Conservation (phyloP, 176 grass and related monocot species). For the Leersia perrieri region DNA sequence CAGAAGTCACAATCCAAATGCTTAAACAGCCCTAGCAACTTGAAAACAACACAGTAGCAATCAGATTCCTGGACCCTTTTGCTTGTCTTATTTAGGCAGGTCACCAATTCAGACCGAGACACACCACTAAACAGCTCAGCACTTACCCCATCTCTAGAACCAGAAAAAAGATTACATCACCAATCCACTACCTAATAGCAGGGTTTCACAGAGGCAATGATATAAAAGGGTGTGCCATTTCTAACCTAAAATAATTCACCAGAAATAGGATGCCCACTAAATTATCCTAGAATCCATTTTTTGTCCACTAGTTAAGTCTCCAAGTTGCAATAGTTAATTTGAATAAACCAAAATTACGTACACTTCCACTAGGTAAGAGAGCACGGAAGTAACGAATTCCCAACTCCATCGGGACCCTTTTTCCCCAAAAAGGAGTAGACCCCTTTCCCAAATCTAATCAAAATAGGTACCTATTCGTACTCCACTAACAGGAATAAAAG, state of each 20-base stretch:
- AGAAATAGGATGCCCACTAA: slow-evolving; percentile 18
- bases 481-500: neutral
- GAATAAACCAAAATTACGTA: neutral
- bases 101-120: neutral
- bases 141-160: neutral
- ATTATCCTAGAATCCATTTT: neutral
- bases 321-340: slow-evolving; percentile 22
- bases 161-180: neutral
- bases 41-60: neutral
- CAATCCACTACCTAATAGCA: neutral
- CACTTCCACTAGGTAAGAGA: neutral
- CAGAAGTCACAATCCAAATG: neutral
- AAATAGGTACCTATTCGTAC: slow-evolving; percentile 9
- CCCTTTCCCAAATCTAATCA: neutral
- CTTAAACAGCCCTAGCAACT: neutral
- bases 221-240: neutral
- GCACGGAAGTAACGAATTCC: neutral
- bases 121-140: neutral
- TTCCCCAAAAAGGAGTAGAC: neutral
- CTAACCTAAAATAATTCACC: neutral
- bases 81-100: neutral
- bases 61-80: neutral
- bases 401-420: neutral
- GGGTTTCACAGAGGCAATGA: neutral
- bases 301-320: neutral